Conservation (phyloP, 2,329 filamentous ascomycete genomes). For the Colletotrichum higginsianum region DNA sequence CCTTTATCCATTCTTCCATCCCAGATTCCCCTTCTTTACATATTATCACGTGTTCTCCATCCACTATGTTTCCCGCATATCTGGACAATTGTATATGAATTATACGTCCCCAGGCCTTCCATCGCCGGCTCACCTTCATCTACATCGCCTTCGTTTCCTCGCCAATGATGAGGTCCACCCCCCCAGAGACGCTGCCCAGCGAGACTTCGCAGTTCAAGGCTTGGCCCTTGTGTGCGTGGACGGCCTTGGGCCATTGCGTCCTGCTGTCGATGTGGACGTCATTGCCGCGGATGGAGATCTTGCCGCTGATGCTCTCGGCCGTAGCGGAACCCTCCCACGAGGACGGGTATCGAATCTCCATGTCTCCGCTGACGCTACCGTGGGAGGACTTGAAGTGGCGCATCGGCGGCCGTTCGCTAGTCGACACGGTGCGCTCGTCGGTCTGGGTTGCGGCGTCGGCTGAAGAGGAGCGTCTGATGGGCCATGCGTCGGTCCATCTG, state of each 20-base stretch:
- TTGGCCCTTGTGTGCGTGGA: conserved; percentile 49
- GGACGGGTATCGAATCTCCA: conserved; percentile 61
- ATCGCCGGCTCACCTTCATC: background rate
- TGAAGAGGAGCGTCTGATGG: background rate
- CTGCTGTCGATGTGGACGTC: conserved; percentile 58
- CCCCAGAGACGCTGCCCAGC: conserved; percentile 26
- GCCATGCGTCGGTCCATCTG: conserved; percentile 16
- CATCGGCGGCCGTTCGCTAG: conserved; percentile 46
- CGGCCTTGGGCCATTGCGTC: conserved; percentile 53
- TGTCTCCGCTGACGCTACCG: conserved; percentile 59
- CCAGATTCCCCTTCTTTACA: background rate
- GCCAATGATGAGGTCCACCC: conserved; percentile 14
- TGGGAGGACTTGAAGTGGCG: conserved; percentile 59
- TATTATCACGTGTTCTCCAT: background rate
- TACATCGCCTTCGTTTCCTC: background rate
- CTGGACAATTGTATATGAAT: background rate
- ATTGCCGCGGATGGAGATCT: conserved; percentile 57
- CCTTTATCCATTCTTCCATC: background rate
- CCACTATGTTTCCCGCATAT: conserved; percentile 27
- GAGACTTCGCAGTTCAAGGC: background rate
- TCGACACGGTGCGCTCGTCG: conserved; percentile 5
- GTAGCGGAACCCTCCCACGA: conserved; percentile 65
- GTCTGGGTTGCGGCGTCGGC: background rate
- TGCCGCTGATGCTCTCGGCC: conserved; percentile 58
- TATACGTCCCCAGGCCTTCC: background rate